Evolutionary conservation across 2,329 filamentous ascomycete genomes (phyloP), one percentile per base, ranked within the genome.

Genomic region (Ophiostoma quercus): DNA sequence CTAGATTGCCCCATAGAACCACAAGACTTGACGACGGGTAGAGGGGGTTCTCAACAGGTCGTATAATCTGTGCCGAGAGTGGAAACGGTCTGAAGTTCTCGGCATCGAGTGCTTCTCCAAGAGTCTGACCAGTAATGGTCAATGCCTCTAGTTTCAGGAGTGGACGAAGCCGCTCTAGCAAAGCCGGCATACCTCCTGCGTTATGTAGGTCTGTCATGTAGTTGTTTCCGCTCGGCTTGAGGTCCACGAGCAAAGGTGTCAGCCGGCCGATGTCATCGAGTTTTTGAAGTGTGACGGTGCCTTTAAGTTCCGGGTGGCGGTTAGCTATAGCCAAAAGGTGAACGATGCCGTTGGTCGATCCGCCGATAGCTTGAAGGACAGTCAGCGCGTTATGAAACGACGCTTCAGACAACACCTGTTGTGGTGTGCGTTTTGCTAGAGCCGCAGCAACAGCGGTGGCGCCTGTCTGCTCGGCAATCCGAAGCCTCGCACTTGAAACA

Each of bases 141-240:
- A 87, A 84, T 9, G 93, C 93, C 70, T 84, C 83, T 22, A 94
- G 92, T 73, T 94, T 85, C 0, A 97, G 83, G 0, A 97, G 82
- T 0, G 90, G 90, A 1, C 88, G 88, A 22, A 97, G 84, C 29
- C 92, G 82, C 74, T 93, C 92, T 73, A 96, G 86, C 0, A 97
- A 87, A 0, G 91, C 90, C 0, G 90, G 88, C 78, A 95, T 92
- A 39, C 94, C 94, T 32, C 94, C 94, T 68, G 95, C 90, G 71
- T 93, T 90, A 78, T 95, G 95, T 57, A 97, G 88, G 76, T 97
- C 93, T 4, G 90, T 92, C 89, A 97, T 96, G 78, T 93, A 91
- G 77, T 92, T 94, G 69, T 90, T 89, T 0, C 94, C 94, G 71
- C 87, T 91, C 0, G 94, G 94, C n/a, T 94, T 92, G 22, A 96